phyloP scores from a whole-genome alignment of 306 rosid species.

The Acacia acuminata region DNA sequence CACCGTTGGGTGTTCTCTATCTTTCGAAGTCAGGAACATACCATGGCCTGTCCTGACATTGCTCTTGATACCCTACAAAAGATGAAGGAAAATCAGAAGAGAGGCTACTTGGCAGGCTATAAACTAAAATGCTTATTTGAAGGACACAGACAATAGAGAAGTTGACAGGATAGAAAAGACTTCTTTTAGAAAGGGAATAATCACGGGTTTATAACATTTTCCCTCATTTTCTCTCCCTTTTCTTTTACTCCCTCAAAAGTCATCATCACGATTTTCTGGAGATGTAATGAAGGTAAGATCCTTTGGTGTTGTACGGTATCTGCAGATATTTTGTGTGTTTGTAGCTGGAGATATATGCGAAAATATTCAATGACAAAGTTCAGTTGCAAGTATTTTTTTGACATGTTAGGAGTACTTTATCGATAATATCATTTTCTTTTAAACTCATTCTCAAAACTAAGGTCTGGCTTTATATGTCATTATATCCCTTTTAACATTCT shows the following conservation, averaged over 20 bases:
- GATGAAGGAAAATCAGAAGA: conserved; percentile 21
- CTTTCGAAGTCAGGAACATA: conserved; percentile 69
- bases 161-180: neutral
- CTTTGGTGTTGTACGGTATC: neutral
- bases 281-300: neutral
- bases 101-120: neutral
- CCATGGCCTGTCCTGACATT: conserved; percentile 91
- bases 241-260: neutral
- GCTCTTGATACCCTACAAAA: conserved; percentile 77
- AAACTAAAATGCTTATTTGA: neutral
- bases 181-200: neutral
- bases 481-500: too few species aligned
- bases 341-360: neutral
- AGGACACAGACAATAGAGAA: neutral
- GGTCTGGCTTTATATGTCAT: too few species aligned
- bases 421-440: too few species aligned
- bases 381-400: neutral
- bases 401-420: neutral
- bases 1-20: conserved; percentile 70
- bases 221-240: neutral
- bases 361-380: neutral
- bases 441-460: too few species aligned
- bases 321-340: neutral
- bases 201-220: neutral
- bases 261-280: neutral